phyloP scores from a whole-genome alignment of 1,284 basidiomycete genomes.

The Rhodotorula sp. region DNA sequence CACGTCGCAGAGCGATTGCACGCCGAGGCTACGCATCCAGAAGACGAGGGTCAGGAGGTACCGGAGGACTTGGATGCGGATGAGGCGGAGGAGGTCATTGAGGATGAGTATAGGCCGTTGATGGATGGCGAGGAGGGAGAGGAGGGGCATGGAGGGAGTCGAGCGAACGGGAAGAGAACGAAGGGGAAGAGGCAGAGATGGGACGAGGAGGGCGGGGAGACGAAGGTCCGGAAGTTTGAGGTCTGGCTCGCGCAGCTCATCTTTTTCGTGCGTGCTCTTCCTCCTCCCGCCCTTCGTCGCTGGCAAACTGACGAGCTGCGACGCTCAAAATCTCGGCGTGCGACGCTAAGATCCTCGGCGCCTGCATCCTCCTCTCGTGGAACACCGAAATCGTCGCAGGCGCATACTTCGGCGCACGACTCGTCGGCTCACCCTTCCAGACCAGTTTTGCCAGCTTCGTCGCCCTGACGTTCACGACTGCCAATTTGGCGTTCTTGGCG shows the following conservation, averaged over 20 bases:
- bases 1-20: slow-evolving; percentile 17
- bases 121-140: slow-evolving; percentile 16
- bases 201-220: slow-evolving; percentile 1
- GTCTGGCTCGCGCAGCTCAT: slow-evolving; percentile 30
- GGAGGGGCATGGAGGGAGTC: too few relatives aligned
- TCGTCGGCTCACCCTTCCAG: slow-evolving; percentile 33
- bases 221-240: slow-evolving; percentile 21
- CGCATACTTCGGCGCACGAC: slow-evolving; percentile 38
- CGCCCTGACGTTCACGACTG: slow-evolving; percentile 41
- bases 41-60: slow-evolving; percentile 6
- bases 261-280: slow-evolving; percentile 29
- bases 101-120: slow-evolving; percentile 36
- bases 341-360: slow-evolving; percentile 26
- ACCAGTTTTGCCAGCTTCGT: slow-evolving; percentile 37
- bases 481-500: slow-evolving; percentile 41
- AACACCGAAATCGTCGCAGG: slow-evolving; percentile 40
- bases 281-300: background rate
- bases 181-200: background rate
- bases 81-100: slow-evolving; percentile 24
- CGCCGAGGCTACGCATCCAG: slow-evolving; percentile 10
- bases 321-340: too few relatives aligned
- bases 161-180: background rate
- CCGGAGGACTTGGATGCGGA: slow-evolving; percentile 27
- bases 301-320: too few relatives aligned
- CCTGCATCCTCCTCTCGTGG: slow-evolving; percentile 39